Evolutionary conservation across 2,329 filamentous ascomycete genomes (phyloP).

Genomic region (Penicillium oxalicum): DNA sequence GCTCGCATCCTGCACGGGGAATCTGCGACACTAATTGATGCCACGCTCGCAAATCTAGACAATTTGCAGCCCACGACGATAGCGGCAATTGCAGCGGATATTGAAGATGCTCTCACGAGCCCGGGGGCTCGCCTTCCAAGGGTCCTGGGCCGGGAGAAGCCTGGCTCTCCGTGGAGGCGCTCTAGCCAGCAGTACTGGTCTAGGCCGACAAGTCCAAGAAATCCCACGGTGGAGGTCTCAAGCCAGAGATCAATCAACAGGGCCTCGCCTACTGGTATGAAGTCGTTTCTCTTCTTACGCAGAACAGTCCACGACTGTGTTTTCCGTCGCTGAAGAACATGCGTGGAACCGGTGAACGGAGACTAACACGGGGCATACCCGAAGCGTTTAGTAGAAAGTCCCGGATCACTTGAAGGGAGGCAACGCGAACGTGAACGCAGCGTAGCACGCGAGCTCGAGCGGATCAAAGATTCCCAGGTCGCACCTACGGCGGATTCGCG

Average conservation of each 20-base stretch:
- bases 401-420: slow-evolving; percentile 33
- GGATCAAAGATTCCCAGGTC: slow-evolving; percentile 16
- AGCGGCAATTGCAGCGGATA: slow-evolving; percentile 29
- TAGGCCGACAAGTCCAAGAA: slow-evolving; percentile 10
- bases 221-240: slow-evolving; percentile 22
- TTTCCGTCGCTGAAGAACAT: slow-evolving; percentile 28
- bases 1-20: slow-evolving; percentile 10
- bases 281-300: background rate
- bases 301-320: slow-evolving; percentile 29
- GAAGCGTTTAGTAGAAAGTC: slow-evolving; percentile 57
- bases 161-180: slow-evolving; percentile 25
- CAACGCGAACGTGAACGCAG: slow-evolving; percentile 28
- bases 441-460: slow-evolving; percentile 22
- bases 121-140: slow-evolving; percentile 36
- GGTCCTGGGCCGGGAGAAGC: slow-evolving; percentile 36
- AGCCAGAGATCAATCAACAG: slow-evolving; percentile 22
- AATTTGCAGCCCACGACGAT: slow-evolving; percentile 13
- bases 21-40: slow-evolving; percentile 8
- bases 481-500: slow-evolving; percentile 39
- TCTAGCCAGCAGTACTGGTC: slow-evolving; percentile 16
- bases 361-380: slow-evolving; percentile 53
- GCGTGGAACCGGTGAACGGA: too few species aligned
- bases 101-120: slow-evolving; percentile 41
- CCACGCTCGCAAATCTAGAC: slow-evolving; percentile 12
- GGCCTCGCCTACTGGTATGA: slow-evolving; percentile 29